Evolutionary conservation across 306 rosid genomes (phyloP), one percentile per base, ranked within the genome.

Genomic region (Fragaria vesca): DNA sequence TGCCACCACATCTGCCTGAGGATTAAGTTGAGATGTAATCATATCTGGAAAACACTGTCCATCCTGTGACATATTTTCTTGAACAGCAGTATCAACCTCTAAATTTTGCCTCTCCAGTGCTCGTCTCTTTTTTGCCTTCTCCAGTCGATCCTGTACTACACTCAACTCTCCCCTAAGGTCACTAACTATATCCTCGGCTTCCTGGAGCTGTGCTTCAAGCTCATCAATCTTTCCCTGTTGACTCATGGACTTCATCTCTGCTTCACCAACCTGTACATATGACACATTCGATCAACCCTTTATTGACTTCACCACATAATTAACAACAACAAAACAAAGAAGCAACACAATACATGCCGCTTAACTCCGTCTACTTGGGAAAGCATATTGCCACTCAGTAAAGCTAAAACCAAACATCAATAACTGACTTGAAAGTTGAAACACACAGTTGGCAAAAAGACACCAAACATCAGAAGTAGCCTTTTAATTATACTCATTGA

Each of bases 121-220:
- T 40, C 77, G 87, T 73, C 83, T 83, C 71, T 60, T 85, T 62
- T 69, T 82, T 61, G 80, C 84, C 83, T 75, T 87, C 86, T 91
- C 96, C 82, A 93, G 78, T 83, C 80, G 88, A 77, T 76, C 89
- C 79, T 86, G 92, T 36, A 85, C 88, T 83, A 82, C 92, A 76
- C 90, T 86, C 83, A 91, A 82, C 80, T 93, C 96, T 58, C 50
- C 96, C 78, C 98, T 88, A 24, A 93, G 90, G 76, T 93, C 91
- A 74, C 89, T 86, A 67, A 91, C 93, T 81, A 89, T 91, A 54
- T 88, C 93, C 92, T 88, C 97, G 8, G 97, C 98, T 88, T 91
- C 93, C 73, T 85, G 89, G 55, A 93, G 97, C 84, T 93, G 97
- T 16, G 96, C 96, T 89, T 93, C 97, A 57, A 93, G 97, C 77